A percentile compares a stretch with the other conserved stretches of the same genome.
These are phyloP conservation scores for Blastobotrys serpentis DNA, from an alignment of 1,139 yeast genomes.

Conservation along the genomic window DNA sequence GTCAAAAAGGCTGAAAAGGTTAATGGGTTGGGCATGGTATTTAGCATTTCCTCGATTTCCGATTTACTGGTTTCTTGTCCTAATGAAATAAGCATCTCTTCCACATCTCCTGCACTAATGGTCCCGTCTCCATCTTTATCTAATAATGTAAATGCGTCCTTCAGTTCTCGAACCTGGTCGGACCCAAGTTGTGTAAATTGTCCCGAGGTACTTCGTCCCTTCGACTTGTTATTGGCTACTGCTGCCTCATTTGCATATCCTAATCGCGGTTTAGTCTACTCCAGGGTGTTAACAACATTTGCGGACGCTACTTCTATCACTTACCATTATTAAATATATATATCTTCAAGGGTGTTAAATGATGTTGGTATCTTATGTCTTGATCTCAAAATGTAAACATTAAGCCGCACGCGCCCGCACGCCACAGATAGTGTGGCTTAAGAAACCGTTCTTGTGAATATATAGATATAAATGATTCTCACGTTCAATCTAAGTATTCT, in stretches of 20 bases:
- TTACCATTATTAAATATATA: slow-evolving; percentile 3
- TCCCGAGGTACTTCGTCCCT: slow-evolving; percentile 29
- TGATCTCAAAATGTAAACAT: slow-evolving; percentile 4
- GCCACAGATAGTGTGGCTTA: not conserved
- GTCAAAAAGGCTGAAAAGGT: slow-evolving; percentile 71
- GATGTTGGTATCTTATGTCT: not conserved
- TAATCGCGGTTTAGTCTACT: slow-evolving; percentile 20
- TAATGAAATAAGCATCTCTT: slow-evolving; percentile 53
- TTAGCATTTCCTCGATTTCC: slow-evolving; percentile 44
- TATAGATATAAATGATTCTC: no score
- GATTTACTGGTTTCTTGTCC: slow-evolving; percentile 47
- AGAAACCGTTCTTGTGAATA: not conserved
- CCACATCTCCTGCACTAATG: slow-evolving; percentile 60
- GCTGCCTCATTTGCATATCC: slow-evolving; percentile 17
- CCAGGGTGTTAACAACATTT: no score
- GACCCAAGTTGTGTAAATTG: slow-evolving; percentile 40
- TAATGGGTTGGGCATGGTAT: slow-evolving; percentile 55
- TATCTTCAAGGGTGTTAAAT: not conserved
- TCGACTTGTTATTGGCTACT: slow-evolving; percentile 1
- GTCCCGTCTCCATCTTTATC: slow-evolving; percentile 82
- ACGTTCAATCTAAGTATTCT: no score
- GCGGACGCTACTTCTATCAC: no score
- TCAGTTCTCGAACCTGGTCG: slow-evolving; percentile 44
- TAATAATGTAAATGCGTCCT: slow-evolving; percentile 59
- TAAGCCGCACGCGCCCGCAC: slow-evolving; percentile 7